phyloP scores from a whole-genome alignment of 768 basidiomycete genomes.

The Naganishia vishniacii region DNA sequence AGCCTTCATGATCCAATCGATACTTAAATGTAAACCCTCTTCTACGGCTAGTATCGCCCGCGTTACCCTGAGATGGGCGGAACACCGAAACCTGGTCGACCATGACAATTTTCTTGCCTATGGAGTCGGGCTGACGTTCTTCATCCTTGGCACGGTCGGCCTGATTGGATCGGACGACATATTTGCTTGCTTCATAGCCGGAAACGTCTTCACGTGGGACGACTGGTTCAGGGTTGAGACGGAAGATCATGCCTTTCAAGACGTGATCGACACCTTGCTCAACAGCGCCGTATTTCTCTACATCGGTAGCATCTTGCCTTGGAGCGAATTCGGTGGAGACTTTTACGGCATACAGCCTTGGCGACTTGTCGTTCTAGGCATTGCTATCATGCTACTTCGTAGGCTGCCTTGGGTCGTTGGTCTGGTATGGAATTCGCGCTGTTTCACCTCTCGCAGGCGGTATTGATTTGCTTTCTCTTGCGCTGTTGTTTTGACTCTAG shows the following conservation, averaged over 20 bases:
- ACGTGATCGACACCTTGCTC: constrained; percentile 48
- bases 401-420: constrained; percentile 49
- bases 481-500: not conserved
- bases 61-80: constrained; percentile 39
- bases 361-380: constrained; percentile 48
- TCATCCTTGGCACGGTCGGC: constrained; percentile 48
- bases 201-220: constrained; percentile 41
- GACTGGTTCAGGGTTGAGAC: constrained; percentile 48
- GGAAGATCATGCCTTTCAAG: constrained; percentile 45
- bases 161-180: constrained; percentile 51
- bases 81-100: constrained; percentile 45
- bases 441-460: not conserved
- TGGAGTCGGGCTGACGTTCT: constrained; percentile 49
- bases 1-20: not conserved
- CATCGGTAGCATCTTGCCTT: constrained; percentile 48
- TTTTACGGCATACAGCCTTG: constrained; percentile 44
- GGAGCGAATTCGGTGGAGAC: constrained; percentile 35
- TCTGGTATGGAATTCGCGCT: constrained; percentile 31
- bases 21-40: not conserved
- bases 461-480: not conserved
- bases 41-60: constrained; percentile 31
- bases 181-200: constrained; percentile 45
- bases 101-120: constrained; percentile 50
- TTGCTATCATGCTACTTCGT: constrained; percentile 48
- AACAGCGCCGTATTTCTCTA: constrained; percentile 30